Percentiles rank a stretch among this genome's conserved stretches.
Conservation (phyloP, 2,329 filamentous ascomycete species). For the Lecanoromycetidae sp. region DNA sequence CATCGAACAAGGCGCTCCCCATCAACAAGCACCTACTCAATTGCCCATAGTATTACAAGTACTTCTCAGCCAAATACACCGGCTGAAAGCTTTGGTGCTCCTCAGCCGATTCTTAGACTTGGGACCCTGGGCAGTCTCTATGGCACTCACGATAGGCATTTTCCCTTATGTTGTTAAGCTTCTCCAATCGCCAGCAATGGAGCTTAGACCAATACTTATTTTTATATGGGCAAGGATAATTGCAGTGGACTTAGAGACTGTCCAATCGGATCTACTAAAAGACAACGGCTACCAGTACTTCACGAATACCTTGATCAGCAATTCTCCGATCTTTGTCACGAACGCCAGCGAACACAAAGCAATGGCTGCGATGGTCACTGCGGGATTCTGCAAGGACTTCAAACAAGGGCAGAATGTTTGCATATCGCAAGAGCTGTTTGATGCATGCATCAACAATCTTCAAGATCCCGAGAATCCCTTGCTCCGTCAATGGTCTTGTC, state of each 20-base stretch:
- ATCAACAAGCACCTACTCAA: conserved; percentile 82
- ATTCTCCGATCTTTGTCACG: conserved; percentile 69
- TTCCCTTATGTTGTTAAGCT: conserved; percentile 98
- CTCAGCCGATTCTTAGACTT: conserved; percentile 89
- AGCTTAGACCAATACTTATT: conserved; percentile 96
- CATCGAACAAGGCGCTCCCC: conserved; percentile 67
- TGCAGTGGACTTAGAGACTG: conserved; percentile 69
- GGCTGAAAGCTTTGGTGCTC: conserved; percentile 78
- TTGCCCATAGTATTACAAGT: conserved; percentile 94
- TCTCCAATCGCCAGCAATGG: conserved; percentile 83
- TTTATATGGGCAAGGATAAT: conserved; percentile 97
- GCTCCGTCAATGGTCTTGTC: conserved; percentile 85
- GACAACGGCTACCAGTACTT: conserved; percentile 98
- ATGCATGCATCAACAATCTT: conserved; percentile 72
- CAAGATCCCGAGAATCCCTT: conserved; percentile 77
- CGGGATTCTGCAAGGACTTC: conserved; percentile 94
- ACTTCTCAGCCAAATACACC: conserved; percentile 85
- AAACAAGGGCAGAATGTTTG: conserved; percentile 85
- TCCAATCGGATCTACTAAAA: conserved; percentile 86
- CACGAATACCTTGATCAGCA: conserved; percentile 79
- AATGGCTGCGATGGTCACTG: conserved; percentile 96
- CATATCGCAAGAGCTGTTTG: conserved; percentile 79
- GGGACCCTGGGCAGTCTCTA: conserved; percentile 96
- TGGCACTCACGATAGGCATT: conserved; percentile 93
- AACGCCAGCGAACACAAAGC: conserved; percentile 91